phyloP scores from a whole-genome alignment of 2,329 filamentous ascomycete genomes.

The Lachnellula subtilissima region DNA sequence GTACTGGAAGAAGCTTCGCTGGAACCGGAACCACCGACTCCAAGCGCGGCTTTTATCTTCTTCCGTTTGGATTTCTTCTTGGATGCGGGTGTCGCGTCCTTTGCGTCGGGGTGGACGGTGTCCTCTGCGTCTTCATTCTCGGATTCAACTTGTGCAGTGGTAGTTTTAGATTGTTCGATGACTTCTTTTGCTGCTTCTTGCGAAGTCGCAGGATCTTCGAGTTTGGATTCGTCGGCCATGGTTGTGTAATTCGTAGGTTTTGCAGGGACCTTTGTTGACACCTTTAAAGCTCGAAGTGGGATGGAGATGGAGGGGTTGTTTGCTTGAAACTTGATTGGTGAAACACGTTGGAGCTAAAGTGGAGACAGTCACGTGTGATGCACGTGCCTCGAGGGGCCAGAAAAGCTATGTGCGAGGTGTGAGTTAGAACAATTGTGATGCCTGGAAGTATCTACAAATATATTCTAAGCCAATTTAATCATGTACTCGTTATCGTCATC shows the following conservation, averaged over 20 bases:
- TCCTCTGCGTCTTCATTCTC: slow-evolving; percentile 42
- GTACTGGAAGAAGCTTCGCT: slow-evolving; percentile 22
- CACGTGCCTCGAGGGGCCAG: not conserved
- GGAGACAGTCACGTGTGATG: not conserved
- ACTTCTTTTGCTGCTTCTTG: slow-evolving; percentile 37
- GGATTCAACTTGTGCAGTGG: slow-evolving; percentile 39
- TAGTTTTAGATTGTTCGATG: slow-evolving; percentile 22
- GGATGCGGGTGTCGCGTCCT: slow-evolving; percentile 29
- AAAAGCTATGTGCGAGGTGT: no score
- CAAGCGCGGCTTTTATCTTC: slow-evolving; percentile 46
- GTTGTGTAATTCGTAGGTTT: slow-evolving; percentile 3
- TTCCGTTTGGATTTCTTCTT: slow-evolving; percentile 63
- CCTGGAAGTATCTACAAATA: no score
- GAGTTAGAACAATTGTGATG: no score
- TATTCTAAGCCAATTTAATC: no score
- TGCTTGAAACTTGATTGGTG: not conserved
- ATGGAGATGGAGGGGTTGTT: slow-evolving; percentile 12
- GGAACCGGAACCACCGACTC: slow-evolving; percentile 26
- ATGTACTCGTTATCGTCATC: not conserved
- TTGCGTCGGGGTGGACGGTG: slow-evolving; percentile 24
- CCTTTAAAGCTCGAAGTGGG: slow-evolving; percentile 1
- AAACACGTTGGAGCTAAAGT: not conserved
- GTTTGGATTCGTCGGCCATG: slow-evolving; percentile 60
- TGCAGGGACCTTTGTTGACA: not conserved
- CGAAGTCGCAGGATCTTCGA: slow-evolving; percentile 47